Conservation (phyloP, 805 yeast genomes). For the Dipodascopsis uninucleata region DNA sequence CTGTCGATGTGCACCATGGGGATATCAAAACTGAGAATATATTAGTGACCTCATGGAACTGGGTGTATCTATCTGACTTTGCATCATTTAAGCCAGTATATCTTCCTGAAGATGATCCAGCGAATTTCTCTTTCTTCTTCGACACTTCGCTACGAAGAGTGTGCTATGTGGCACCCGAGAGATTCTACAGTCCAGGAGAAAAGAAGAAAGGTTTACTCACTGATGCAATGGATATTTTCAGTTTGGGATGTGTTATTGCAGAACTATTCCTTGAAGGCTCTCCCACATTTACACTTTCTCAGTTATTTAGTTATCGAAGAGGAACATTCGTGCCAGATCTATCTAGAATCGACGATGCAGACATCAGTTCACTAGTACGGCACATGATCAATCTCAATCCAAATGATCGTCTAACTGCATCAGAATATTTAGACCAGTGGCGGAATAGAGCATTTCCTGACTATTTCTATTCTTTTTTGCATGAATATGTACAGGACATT, state of each 20-base stretch:
- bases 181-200: slow-evolving; percentile 49
- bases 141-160: slow-evolving; percentile 83
- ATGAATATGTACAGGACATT: slow-evolving; percentile 58
- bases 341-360: slow-evolving; percentile 49
- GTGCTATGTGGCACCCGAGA: slow-evolving; percentile 92
- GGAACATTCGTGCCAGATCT: slow-evolving; percentile 65
- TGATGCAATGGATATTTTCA: slow-evolving; percentile 66
- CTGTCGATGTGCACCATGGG: slow-evolving; percentile 66
- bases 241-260: slow-evolving; percentile 71
- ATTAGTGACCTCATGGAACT: slow-evolving; percentile 81
- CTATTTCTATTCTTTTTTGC: slow-evolving; percentile 47
- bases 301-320: slow-evolving; percentile 74
- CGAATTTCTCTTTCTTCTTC: slow-evolving; percentile 84
- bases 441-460: slow-evolving; percentile 25
- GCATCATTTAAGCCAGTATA: slow-evolving; percentile 78
- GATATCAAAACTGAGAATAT: slow-evolving; percentile 90
- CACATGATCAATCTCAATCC: slow-evolving; percentile 69
- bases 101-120: slow-evolving; percentile 90
- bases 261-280: slow-evolving; percentile 84
- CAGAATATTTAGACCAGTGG: slow-evolving; percentile 49
- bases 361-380: slow-evolving; percentile 50
- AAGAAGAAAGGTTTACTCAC: slow-evolving; percentile 42
- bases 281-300: slow-evolving; percentile 81
- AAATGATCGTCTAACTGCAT: slow-evolving; percentile 51
- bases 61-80: slow-evolving; percentile 80